Evolutionary conservation across 73 alveolate species (phyloP).

Genomic region (Symbiodinium natans): DNA sequence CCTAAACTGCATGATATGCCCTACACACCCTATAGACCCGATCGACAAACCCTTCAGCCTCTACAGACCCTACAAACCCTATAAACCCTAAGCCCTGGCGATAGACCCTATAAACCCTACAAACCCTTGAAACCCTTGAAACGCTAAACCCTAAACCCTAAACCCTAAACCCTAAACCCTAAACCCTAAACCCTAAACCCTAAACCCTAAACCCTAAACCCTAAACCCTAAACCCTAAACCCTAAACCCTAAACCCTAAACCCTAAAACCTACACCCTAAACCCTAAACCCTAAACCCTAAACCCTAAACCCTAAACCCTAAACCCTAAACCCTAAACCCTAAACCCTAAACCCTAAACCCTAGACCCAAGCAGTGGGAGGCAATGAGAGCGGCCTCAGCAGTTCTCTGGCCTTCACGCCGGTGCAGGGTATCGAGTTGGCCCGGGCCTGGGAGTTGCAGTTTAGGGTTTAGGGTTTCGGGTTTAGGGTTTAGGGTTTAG

Average conservation of each 20-base stretch:
- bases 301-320: neutral
- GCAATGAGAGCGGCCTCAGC: constrained; percentile 89
- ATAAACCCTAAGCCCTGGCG: too few species aligned
- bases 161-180: neutral
- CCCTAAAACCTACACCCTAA: too few species aligned
- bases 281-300: too few species aligned
- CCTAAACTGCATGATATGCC: too few species aligned
- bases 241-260: neutral
- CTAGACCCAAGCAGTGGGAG: neutral
- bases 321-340: neutral
- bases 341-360: neutral
- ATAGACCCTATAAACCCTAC: too few species aligned
- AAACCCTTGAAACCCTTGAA: neutral
- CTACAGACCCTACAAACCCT: too few species aligned
- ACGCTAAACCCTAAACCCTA: neutral
- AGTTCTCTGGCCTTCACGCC: constrained; percentile 91
- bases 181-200: neutral
- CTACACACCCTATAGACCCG: too few species aligned
- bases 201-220: too few species aligned
- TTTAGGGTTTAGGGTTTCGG: neutral
- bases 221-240: neutral
- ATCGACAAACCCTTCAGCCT: too few species aligned
- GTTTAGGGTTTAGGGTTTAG: neutral
- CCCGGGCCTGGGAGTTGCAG: neutral
- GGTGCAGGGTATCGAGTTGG: constrained; percentile 88